Conservation (phyloP, 2,329 filamentous ascomycete species). For the Fusarium verrucosum region DNA sequence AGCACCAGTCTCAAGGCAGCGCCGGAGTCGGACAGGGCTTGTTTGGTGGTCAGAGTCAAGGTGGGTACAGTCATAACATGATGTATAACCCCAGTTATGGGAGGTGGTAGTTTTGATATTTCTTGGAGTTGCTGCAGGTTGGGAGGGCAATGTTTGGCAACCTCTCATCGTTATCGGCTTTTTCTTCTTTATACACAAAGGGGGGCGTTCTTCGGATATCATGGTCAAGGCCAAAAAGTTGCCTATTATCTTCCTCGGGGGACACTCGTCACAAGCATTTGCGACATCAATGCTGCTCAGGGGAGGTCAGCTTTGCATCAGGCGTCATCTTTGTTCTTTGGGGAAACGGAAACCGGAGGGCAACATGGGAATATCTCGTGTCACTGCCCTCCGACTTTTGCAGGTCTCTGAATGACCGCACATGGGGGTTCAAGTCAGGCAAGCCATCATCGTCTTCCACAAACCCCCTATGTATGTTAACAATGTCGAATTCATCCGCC, state of each 20-base stretch:
- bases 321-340: constrained; percentile 46
- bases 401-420: constrained; percentile 36
- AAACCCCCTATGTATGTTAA: constrained; percentile 73
- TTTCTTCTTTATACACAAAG: constrained; percentile 36
- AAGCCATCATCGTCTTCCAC: constrained; percentile 77
- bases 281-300: constrained; percentile 44
- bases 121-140: constrained; percentile 28
- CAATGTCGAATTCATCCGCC: constrained; percentile 49
- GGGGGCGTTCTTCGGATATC: constrained; percentile 46
- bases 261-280: constrained; percentile 45
- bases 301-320: constrained; percentile 45
- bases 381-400: constrained; percentile 31
- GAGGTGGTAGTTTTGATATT: constrained; percentile 66
- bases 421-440: constrained; percentile 58
- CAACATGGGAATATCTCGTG: constrained; percentile 34
- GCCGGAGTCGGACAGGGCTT: constrained; percentile 87
- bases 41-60: constrained; percentile 88
- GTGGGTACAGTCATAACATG: constrained; percentile 91
- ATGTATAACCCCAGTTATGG: constrained; percentile 80
- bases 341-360: constrained; percentile 41
- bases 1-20: constrained; percentile 84
- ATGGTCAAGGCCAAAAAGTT: constrained; percentile 32
- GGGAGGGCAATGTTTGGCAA: constrained; percentile 37
- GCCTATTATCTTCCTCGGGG: constrained; percentile 41
- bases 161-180: constrained; percentile 37